Evolutionary conservation across 768 basidiomycete species (phyloP), one percentile per base, ranked within the genome.

Genomic region (Kwoniella botswanensis): DNA sequence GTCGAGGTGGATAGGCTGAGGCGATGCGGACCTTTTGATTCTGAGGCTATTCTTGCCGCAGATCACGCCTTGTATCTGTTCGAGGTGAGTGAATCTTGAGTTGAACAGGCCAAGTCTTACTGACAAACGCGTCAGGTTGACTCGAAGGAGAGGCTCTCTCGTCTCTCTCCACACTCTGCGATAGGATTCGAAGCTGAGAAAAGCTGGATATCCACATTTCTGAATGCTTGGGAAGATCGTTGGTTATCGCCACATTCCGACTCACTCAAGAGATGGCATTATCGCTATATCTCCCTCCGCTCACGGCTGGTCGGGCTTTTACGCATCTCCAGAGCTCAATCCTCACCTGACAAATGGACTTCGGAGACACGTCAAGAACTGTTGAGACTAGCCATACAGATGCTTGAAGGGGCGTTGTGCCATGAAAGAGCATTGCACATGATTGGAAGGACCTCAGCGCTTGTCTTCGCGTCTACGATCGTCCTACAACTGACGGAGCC

Each of bases 381-480:
- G 18, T 53, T 68, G 12, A 18, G 13, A 17, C 26, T 61, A 21
- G 43, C 67, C 13, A 68, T 46, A 6, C 29, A 59, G 22, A 50
- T 68, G 58, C 46, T 68, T 11, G 57, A 52, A 41, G 58, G 58
- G 10, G 57, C 57, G 22, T 42, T 68, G n/a, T 59, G 44, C 13
- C 67, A 68, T 59, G 67, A 68, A 41, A 26, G 58, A 56, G 56
- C 67, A 15, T 29, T 68, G 35, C 67, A 68, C 43, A 68, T 68
- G 58, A 46, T 68, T 10, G 43, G 58, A 26, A 58, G 57, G 42
- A 61, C 67, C 0, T 68, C 58, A 10, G 21, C 58, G 7, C 26
- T 68, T 13, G 58, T 68, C 42, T 68, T 68, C 41, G 67, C 67
- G 2, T 18, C 57, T 6, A 59, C 67, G 17, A 68, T 68, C 15